Evolutionary conservation across 768 basidiomycete genomes (phyloP).

Genomic region (Rhodotorula paludigena): DNA sequence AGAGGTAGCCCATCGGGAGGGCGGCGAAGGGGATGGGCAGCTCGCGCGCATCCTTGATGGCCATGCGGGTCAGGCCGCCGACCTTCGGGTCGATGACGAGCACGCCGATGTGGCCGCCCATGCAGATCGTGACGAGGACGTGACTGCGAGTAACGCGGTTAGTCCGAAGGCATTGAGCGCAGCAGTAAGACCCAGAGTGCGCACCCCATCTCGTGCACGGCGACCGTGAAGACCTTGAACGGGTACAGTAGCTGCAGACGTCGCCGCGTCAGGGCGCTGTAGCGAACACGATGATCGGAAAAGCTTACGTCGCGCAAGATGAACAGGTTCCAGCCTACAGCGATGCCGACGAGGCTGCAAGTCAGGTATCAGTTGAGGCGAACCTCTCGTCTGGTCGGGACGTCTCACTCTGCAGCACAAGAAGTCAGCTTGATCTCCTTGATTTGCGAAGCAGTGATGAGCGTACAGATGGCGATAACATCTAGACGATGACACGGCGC

Average conservation of each 20-base stretch:
- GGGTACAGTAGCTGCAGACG: slow-evolving; percentile 35
- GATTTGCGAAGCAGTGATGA: no score
- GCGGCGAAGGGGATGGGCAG: slow-evolving; percentile 14
- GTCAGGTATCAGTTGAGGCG: neutral
- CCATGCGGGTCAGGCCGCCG: slow-evolving; percentile 29
- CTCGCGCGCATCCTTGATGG: slow-evolving; percentile 3
- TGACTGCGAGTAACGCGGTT: slow-evolving; percentile 13
- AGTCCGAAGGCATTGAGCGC: neutral
- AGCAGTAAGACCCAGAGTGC: neutral
- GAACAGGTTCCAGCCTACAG: slow-evolving; percentile 39
- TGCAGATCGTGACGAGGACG: slow-evolving; percentile 26
- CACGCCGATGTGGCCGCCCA: slow-evolving; percentile 26
- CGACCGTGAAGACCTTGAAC: slow-evolving; percentile 34
- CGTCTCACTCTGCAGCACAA: slow-evolving; percentile 8
- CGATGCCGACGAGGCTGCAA: slow-evolving; percentile 33
- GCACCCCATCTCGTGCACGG: slow-evolving; percentile 35
- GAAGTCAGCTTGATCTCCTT: no score
- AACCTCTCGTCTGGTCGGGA: no score
- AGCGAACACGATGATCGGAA: no score
- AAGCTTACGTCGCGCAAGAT: slow-evolving; percentile 24
- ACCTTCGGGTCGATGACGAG: slow-evolving; percentile 32
- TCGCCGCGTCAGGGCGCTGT: no score
- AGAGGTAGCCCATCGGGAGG: slow-evolving; percentile 23
- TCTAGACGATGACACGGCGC: neutral
- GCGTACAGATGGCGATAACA: slow-evolving; percentile 36